phyloP scores from a whole-genome alignment of 495 filamentous ascomycete species.

The Cladorrhinum samala region DNA sequence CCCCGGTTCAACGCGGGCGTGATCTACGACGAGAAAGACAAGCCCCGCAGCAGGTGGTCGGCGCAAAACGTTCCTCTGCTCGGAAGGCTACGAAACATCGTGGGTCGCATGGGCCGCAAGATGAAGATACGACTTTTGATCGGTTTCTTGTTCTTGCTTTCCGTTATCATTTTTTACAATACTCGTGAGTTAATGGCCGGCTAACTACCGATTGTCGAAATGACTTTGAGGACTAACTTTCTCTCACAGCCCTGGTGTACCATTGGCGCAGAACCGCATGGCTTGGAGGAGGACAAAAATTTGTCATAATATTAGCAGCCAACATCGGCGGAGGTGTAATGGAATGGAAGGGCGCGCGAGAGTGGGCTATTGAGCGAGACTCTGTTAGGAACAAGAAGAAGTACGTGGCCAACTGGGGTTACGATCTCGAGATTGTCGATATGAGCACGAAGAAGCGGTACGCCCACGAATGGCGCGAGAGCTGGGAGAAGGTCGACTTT shows the following conservation, averaged over 20 bases:
- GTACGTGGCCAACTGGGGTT: slow-evolving; percentile 85
- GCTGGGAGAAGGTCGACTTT: slow-evolving; percentile 98
- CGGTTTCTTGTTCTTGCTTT: slow-evolving; percentile 52
- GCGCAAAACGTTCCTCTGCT: slow-evolving; percentile 30
- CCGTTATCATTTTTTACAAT: slow-evolving; percentile 59
- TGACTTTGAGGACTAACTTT: neutral
- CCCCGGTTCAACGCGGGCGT: slow-evolving; percentile 56
- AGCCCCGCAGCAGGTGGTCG: slow-evolving; percentile 48
- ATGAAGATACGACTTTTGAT: slow-evolving; percentile 56
- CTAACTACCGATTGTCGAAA: no score
- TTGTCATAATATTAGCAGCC: slow-evolving; percentile 87
- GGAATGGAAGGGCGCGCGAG: slow-evolving; percentile 96
- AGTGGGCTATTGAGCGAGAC: slow-evolving; percentile 97
- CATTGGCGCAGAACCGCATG: slow-evolving; percentile 40
- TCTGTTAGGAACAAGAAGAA: slow-evolving; percentile 90
- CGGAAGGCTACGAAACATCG: slow-evolving; percentile 30
- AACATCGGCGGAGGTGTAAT: slow-evolving; percentile 96
- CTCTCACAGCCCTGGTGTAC: slow-evolving; percentile 36
- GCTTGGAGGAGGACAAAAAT: slow-evolving; percentile 81
- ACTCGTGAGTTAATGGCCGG: slow-evolving; percentile 70
- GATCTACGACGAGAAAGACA: slow-evolving; percentile 71
- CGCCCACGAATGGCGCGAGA: slow-evolving; percentile 97
- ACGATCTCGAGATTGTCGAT: slow-evolving; percentile 92
- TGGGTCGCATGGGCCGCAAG: slow-evolving; percentile 40
- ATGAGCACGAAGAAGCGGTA: slow-evolving; percentile 98